phyloP scores from a whole-genome alignment of 1,139 yeast species.

The Hyphopichia khmerensis region DNA sequence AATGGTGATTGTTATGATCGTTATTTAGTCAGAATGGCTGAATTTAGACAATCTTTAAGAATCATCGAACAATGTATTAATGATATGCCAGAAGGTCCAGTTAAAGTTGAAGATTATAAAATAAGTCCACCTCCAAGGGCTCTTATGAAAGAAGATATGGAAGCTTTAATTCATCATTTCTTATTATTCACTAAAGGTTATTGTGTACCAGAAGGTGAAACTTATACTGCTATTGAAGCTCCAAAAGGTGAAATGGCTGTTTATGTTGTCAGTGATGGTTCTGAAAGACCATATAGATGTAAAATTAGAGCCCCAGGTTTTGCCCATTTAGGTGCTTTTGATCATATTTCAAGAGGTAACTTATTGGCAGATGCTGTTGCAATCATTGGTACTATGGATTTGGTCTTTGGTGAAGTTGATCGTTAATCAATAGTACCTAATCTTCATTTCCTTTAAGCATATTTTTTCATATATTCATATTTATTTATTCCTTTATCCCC shows the following conservation, averaged over 20 bases:
- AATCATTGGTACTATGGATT: slow-evolving; percentile 92
- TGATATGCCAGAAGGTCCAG: slow-evolving; percentile 92
- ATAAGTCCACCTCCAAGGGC: slow-evolving; percentile 80
- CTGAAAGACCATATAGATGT: slow-evolving; percentile 90
- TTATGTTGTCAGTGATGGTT: slow-evolving; percentile 83
- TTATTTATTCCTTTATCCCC: not conserved
- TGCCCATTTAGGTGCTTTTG: slow-evolving; percentile 86
- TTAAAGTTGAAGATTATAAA: slow-evolving; percentile 88
- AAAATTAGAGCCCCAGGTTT: slow-evolving; percentile 93
- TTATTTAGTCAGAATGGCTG: slow-evolving; percentile 85
- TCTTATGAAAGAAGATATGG: slow-evolving; percentile 90
- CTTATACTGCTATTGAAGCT: slow-evolving; percentile 89
- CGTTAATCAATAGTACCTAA: slow-evolving; percentile 47
- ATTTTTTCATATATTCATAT: not conserved
- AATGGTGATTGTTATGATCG: slow-evolving; percentile 94
- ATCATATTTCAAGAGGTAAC: slow-evolving; percentile 82
- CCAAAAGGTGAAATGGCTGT: slow-evolving; percentile 97
- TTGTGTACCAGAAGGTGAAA: slow-evolving; percentile 88
- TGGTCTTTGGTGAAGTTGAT: slow-evolving; percentile 93
- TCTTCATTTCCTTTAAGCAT: not conserved
- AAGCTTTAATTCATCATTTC: slow-evolving; percentile 87
- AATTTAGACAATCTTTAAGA: slow-evolving; percentile 87
- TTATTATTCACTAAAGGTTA: slow-evolving; percentile 85
- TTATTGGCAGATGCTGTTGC: slow-evolving; percentile 92
- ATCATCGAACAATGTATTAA: slow-evolving; percentile 88